Evolutionary conservation across 169 alveolate species (phyloP).

Genomic region (Besnoitia besnoiti): DNA sequence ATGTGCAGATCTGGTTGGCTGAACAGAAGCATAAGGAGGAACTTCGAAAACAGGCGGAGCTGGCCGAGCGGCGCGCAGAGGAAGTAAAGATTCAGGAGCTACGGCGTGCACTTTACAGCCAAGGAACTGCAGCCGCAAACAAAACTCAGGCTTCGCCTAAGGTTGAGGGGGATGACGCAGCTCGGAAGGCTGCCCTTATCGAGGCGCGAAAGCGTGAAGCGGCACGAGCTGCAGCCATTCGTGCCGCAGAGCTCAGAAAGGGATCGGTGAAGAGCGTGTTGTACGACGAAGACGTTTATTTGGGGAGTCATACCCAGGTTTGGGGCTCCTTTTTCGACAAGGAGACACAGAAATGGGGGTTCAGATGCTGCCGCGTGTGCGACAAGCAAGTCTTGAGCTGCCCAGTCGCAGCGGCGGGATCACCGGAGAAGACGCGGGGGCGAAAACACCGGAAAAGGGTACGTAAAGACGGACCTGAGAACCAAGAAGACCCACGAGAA

Average conservation of each 20-base stretch:
- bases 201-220: constrained; percentile 51
- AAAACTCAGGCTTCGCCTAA: neutral
- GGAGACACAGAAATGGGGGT: constrained; percentile 82
- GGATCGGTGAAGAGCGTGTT: constrained; percentile 71
- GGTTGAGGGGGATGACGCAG: constrained; percentile 4
- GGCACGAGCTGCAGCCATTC: constrained; percentile 59
- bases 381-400: constrained; percentile 17
- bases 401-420: constrained; percentile 33
- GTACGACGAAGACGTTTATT: constrained; percentile 80
- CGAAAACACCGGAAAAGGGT: constrained; percentile 4
- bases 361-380: constrained; percentile 79
- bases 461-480: neutral
- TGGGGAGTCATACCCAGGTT: constrained; percentile 78
- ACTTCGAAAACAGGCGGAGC: constrained; percentile 89
- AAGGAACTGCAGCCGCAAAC: neutral
- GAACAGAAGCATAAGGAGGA: constrained; percentile 93
- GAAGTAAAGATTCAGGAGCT: constrained; percentile 92
- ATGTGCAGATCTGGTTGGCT: constrained; percentile 89
- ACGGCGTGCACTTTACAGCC: constrained; percentile 81
- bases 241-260: constrained; percentile 71
- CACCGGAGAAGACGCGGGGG: neutral
- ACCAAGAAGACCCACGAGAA: neutral
- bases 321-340: constrained; percentile 83
- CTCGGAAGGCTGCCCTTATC: constrained; percentile 32
- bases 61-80: constrained; percentile 93